Base-by-base conservation (phyloP, 2,329 filamentous ascomycete genomes). In the Botrytis tulipae region DNA sequence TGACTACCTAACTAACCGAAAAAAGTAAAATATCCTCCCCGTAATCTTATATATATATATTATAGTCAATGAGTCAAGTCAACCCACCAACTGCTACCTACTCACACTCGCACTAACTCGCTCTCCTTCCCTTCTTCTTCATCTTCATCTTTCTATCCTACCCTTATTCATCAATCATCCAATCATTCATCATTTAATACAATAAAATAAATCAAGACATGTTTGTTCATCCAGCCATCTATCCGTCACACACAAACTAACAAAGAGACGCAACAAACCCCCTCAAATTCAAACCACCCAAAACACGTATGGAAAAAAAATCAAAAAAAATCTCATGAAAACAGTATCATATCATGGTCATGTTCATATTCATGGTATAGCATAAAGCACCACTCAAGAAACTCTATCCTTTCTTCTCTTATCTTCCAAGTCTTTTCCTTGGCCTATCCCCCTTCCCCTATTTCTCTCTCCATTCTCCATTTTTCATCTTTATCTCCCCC, bases 341-440 rank as follows among this genome's bases (percentile, higher is more conserved):
- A 37, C 29, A 37, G n/a, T 61, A 40, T 61, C 59, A 37, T 60
- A 20, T 61, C 59, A 61, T 61, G 10, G 10, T 61, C 59, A 40
- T 61, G 4, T 37, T 61, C 35, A 61, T 61, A n/a, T 40, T 61
- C 32, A 61, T 61, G 59, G 22, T n/a, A 61, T 61, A 37, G 59
- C 59, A 61, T 40, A 61, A 54, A n/a, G 51, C 51, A 54, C 25
- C 51, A 61, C 59, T 61, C 35, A 61, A 61, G 22, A 61, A 61
- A 61, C 59, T 14, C n/a, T 37, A 22, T 61, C 32, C 25, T 37
- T 61, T 61, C 59, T 40, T 40, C 22, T 25, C 59, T 12, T 25
- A 25, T 22, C 42, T 51, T 35, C 22, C 48, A 54, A 29, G 25
- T 7, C 10, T 54, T 54, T 42, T 5, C 37, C 22, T 62, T 62